These are phyloP conservation scores for Gyrodon lividus DNA, from an alignment of 768 basidiomycete genomes.

Conservation along the genomic window DNA sequence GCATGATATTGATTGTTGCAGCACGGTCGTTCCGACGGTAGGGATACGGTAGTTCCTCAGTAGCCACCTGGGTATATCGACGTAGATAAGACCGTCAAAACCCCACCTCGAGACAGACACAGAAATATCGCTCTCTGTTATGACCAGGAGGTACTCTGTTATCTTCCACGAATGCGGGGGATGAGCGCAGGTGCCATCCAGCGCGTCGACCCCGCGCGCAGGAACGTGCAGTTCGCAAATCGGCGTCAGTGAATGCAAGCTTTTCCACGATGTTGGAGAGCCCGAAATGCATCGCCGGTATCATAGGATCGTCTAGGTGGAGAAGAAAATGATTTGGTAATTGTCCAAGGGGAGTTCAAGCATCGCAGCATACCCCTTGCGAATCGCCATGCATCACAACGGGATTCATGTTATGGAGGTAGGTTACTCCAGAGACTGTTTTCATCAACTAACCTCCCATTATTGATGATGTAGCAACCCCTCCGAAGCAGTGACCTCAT, in stretches of 20 bases:
- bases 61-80: constrained; percentile 40
- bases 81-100: background rate
- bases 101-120: constrained; percentile 56
- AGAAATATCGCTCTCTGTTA: constrained; percentile 55
- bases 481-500: constrained; percentile 8
- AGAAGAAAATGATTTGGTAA: background rate
- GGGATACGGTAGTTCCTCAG: constrained; percentile 51
- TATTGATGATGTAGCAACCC: background rate
- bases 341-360: background rate
- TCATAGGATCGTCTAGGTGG: constrained; percentile 51
- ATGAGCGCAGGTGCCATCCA: constrained; percentile 58
- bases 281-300: constrained; percentile 52
- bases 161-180: constrained; percentile 48
- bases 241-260: constrained; percentile 34
- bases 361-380: constrained; percentile 48
- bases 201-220: constrained; percentile 34
- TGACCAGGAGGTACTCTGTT: constrained; percentile 41
- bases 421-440: constrained; percentile 55
- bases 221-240: constrained; percentile 27
- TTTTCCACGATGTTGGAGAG: constrained; percentile 58
- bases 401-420: constrained; percentile 55
- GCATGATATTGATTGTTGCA: constrained; percentile 53
- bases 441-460: constrained; percentile 42
- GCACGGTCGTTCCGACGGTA: constrained; percentile 55
- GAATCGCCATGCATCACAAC: constrained; percentile 60